Base-by-base conservation (phyloP, 2,329 filamentous ascomycete species). In the Beauveria australis region DNA sequence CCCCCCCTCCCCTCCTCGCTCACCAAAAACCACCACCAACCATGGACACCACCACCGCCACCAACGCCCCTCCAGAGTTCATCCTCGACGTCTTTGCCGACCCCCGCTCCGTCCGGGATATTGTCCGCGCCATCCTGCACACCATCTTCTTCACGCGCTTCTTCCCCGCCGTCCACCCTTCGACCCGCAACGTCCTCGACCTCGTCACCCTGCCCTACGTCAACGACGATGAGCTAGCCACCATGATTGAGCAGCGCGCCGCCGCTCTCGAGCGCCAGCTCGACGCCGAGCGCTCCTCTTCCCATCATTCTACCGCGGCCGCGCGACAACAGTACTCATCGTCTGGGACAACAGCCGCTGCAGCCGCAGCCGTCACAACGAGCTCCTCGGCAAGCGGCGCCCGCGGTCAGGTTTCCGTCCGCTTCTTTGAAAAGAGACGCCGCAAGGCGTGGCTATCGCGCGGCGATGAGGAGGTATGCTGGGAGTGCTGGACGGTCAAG, bases 131-230 rank as follows among this genome's bases (percentile, higher is more conserved):
- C 65, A 89, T 97, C 72, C 83, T 97, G 54, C 92, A 97, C 74
- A 95, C 92, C 55, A 97, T 97, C 74, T 99, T 97, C 85, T 97
- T 97, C 82, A 92, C 97, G 78, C 89, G 94, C 70, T 96, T 93
- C 83, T 97, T 97, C 80, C 91, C 91, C 61, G 87, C 91, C 62
- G 83, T 97, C 67, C 80, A 84, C 47, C 93, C 94, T 6, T 84
- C 85, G 64, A 92, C 91, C 64, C 88, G 91, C 76, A 92, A 97
- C 71, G 86, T 97, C 64, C 87, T 97, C 66, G 92, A 96, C 75
- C 83, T 96, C 63, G 30, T 33, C 30, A 92, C 91, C 40, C 84
- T 97, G 30, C 92, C 94, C 56, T 89, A 90, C 69, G 89, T 97
- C 70, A 86, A 92, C 72, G 91, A 97, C 71, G 88, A 89, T 65